Conservation (phyloP, 2,329 filamentous ascomycete genomes). For the Aspergillus sp. region DNA sequence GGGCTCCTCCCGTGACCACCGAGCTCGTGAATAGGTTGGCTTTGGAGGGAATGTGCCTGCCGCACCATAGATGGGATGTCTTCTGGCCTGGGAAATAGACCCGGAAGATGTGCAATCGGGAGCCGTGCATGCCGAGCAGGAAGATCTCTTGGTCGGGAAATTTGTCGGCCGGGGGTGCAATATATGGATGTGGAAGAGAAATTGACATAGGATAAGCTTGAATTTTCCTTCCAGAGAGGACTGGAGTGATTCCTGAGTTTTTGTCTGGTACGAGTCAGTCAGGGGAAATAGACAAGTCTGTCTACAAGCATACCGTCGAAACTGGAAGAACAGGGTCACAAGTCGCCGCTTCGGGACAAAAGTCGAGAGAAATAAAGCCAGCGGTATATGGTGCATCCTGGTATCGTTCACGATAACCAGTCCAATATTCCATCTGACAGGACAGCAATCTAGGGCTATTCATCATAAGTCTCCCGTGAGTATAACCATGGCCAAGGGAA, state of each 20-base stretch:
- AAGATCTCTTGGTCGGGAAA: constrained; percentile 26
- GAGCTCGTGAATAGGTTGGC: not conserved
- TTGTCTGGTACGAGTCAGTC: constrained; percentile 12
- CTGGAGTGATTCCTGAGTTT: constrained; percentile 7
- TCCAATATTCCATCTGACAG: constrained; percentile 19
- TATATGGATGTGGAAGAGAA: constrained; percentile 14
- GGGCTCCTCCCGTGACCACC: not conserved
- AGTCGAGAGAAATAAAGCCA: constrained; percentile 14
- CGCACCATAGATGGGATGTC: constrained; percentile 19
- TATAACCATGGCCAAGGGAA: not conserved
- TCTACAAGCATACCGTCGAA: constrained; percentile 13
- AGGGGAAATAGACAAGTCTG: not conserved
- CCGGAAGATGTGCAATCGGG: constrained; percentile 22
- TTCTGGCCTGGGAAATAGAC: constrained; percentile 23
- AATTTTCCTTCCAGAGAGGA: constrained; percentile 16
- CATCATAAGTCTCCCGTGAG: not conserved
- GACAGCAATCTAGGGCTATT: constrained; percentile 13
- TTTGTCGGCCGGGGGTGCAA: constrained; percentile 16
- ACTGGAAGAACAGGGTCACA: constrained; percentile 13
- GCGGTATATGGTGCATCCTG: constrained; percentile 15
- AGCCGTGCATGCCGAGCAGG: constrained; percentile 23
- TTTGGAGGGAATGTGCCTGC: constrained; percentile 5
- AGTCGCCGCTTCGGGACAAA: constrained; percentile 3
- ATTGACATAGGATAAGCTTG: constrained; percentile 21
- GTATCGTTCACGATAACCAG: constrained; percentile 17